Evolutionary conservation across 768 basidiomycete species (phyloP), one percentile per base, ranked within the genome.

Genomic region (Suillus occidentalis): DNA sequence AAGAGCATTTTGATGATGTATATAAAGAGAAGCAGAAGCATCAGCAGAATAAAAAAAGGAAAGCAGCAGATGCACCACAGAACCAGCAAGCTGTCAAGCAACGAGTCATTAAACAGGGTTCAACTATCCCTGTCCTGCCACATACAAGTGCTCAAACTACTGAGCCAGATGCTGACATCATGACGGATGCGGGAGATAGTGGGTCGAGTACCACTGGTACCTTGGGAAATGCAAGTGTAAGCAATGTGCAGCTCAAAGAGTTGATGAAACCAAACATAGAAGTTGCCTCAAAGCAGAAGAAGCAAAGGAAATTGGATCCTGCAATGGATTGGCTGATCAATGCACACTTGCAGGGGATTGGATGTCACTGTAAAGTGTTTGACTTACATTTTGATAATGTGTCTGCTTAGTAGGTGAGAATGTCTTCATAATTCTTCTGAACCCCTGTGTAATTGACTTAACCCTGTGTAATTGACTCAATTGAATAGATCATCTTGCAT

Each of bases 251-350:
- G 63, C 22, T 36, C 64, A 55, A 22, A 13, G 47, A 49, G n/a
- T 49, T 22, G n/a, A 49, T 49, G 47, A 49, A 22, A 49, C 47
- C 12, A 4, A 45, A 45, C 43, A 20, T 4, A 13, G 20, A 45
- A 20, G 43, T 45, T n/a, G 20, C 22, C 0, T 49, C 22, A 6
- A 59, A 47, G 49, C 63, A 65, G 34, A 56, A 56, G 49, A 25
- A 31, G 36, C 65, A 63, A 20, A 4, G 25, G 50, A 66, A 65
- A 25, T 40, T 72, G 6, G 65, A 70, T 13, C 70, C 63, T 5
- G 72, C 64, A 4, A 49, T 78, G 45, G 71, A 75, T 52, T 68
- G 71, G 64, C 63, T 77, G 22, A 68, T 77, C 25, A 78, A 78
- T 62, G 71, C 76, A 0, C 60, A 62, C 2, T 53, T 58, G 12